Evolutionary conservation across 352 stramenopile species (phyloP).

Genomic region (Globisporangium cylindrosporum): DNA sequence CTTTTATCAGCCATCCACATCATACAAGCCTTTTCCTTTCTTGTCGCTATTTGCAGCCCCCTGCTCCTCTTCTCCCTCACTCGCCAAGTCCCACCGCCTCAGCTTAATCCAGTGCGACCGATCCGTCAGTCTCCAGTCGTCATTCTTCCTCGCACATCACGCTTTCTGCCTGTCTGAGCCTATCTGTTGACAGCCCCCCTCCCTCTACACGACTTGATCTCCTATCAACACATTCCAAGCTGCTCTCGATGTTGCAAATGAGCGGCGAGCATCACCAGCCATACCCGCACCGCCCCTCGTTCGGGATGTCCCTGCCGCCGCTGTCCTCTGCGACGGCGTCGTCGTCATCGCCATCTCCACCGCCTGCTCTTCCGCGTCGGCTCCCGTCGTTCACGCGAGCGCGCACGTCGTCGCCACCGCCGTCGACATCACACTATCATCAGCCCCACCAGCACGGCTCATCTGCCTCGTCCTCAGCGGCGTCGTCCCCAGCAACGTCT

Average conservation of each 20-base stretch:
- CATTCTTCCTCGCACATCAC: no score
- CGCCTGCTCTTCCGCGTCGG: background rate
- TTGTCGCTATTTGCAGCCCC: background rate
- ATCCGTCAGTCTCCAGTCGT: no score
- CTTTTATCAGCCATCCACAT: no score
- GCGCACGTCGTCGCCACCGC: background rate
- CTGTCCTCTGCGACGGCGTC: constrained; percentile 4
- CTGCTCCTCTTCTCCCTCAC: background rate
- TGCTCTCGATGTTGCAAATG: constrained; percentile 13
- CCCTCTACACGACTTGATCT: background rate
- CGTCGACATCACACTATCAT: background rate
- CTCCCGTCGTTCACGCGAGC: background rate
- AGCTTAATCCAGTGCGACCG: no score
- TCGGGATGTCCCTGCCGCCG: constrained; percentile 5
- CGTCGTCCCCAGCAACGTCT: constrained; percentile 2
- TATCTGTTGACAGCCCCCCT: background rate
- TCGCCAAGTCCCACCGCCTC: no score
- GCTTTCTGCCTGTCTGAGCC: no score
- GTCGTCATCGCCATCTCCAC: background rate
- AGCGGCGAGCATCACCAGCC: constrained; percentile 2
- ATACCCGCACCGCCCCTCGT: background rate
- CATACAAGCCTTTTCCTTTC: background rate
- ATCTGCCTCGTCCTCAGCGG: background rate
- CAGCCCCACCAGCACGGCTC: background rate
- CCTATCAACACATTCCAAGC: no score